Conservation (phyloP, 352 stramenopile species). For the Pythium rhizo-oryzae region DNA sequence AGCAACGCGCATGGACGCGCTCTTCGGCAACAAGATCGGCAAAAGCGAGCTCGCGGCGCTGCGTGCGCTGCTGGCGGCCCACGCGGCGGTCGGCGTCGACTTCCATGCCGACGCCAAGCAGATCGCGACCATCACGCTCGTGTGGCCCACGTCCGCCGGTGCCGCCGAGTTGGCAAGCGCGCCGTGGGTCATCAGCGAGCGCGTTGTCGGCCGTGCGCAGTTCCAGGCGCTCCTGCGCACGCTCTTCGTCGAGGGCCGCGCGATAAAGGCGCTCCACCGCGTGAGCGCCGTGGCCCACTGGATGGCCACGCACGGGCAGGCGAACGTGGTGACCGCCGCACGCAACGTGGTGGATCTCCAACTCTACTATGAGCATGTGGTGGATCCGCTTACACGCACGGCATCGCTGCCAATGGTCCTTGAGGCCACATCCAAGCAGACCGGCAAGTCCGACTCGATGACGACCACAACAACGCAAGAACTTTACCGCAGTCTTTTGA, state of each 20-base stretch:
- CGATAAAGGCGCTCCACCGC: conserved; percentile 21
- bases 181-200: conserved; percentile 25
- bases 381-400: conserved; percentile 16
- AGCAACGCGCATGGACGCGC: neutral
- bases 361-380: conserved; percentile 31
- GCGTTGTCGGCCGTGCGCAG: conserved; percentile 7
- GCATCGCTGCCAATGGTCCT: conserved; percentile 19
- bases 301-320: conserved; percentile 17
- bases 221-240: conserved; percentile 20
- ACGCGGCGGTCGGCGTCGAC: conserved; percentile 16
- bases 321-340: neutral
- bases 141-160: conserved; percentile 10
- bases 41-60: conserved; percentile 4
- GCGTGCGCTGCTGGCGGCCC: conserved; percentile 14
- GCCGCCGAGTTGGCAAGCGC: neutral
- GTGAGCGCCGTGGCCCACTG: conserved; percentile 11
- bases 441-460: neutral
- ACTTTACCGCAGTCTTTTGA: conserved; percentile 10
- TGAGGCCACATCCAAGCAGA: neutral
- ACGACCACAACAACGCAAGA: neutral
- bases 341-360: conserved; percentile 40
- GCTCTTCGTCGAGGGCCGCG: conserved; percentile 21
- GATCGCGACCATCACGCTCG: conserved; percentile 20
- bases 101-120: conserved; percentile 10
- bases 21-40: conserved; percentile 13